Conservation (phyloP, 768 basidiomycete species). For the Podaxis sp. region DNA sequence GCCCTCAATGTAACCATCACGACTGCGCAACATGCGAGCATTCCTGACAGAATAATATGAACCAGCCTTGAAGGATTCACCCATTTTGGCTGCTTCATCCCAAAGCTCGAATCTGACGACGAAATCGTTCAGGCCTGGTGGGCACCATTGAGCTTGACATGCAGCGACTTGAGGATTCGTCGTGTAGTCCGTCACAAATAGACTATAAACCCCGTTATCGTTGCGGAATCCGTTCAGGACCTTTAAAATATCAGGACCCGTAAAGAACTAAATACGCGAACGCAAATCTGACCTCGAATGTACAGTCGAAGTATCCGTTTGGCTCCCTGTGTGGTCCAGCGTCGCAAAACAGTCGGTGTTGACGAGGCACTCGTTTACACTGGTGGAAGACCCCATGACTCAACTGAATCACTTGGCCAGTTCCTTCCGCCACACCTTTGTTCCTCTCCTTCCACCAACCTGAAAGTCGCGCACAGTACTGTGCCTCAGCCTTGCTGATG, state of each 20-base stretch:
- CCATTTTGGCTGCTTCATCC: constrained; percentile 42
- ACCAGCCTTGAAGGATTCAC: constrained; percentile 39
- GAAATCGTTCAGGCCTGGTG: constrained; percentile 34
- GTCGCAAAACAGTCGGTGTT: constrained; percentile 47
- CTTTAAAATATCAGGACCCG: constrained; percentile 25
- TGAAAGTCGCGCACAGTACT: constrained; percentile 5
- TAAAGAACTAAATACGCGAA: not conserved
- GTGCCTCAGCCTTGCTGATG: not conserved
- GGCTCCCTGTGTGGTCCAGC: constrained; percentile 39
- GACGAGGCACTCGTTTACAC: not conserved
- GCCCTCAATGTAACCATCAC: constrained; percentile 42
- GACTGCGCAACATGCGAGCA: constrained; percentile 36
- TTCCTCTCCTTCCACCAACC: constrained; percentile 11
- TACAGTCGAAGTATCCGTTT: constrained; percentile 56
- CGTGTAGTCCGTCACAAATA: constrained; percentile 71
- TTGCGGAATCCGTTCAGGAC: constrained; percentile 41
- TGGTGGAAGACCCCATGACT: not conserved
- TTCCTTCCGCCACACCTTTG: not conserved
- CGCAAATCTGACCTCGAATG: constrained; percentile 42
- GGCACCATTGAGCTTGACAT: constrained; percentile 41
- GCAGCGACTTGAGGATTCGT: constrained; percentile 28
- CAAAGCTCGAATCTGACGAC: constrained; percentile 61
- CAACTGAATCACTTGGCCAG: constrained; percentile 3
- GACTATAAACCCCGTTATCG: constrained; percentile 32
- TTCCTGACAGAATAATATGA: constrained; percentile 54